Evolutionary conservation across 768 basidiomycete genomes (phyloP), one percentile per base, ranked within the genome.

Genomic region (Termitomyces sp.): DNA sequence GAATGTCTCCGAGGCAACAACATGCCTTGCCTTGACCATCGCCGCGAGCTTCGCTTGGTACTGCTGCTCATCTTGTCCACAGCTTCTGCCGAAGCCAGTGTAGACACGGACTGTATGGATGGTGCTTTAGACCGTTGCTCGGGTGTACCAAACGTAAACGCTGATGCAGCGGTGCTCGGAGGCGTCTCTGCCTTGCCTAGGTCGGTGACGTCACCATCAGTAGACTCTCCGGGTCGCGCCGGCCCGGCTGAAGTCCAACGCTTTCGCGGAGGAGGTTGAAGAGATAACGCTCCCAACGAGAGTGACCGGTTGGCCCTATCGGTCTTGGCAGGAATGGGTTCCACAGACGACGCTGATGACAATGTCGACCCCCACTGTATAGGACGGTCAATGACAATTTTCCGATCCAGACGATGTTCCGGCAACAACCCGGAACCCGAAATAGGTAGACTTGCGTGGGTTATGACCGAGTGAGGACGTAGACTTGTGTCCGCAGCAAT

Each of bases 21-120:
- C 27, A 65, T 65, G 14, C 77, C 76, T 61, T 81, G 83, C 51
- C 81, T 75, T 37, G 85, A 85, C 84, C 85, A 84, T 52, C 83
- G 73, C 33, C 68, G 66, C 27, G 68, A 69, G 30, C 59, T 68
- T 18, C 64, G 70, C 60, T 73, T 74, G 34, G 70, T 71, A 55
- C 75, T 76, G 10, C 70, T 67, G 59, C 73, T 79, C 12, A 76
- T 74, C 40, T 69, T 68, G 45, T 79, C 78, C 26, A 65, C 52
- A 57, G 69, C 50, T 13, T 79, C 79, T 13, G 60, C 69, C 2
- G 80, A 80, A 9, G 76, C 80, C 26, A 71, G 58, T 6, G 80
- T 80, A 1, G 80, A 79, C 4, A 79, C 76, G 6, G 79, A 80
- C 22, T 73, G 73, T 6, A 79, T 61, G 6, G 81, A 82, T 16